Conservation (phyloP, 331 rosid genomes). For the Quercus tomentella region DNA sequence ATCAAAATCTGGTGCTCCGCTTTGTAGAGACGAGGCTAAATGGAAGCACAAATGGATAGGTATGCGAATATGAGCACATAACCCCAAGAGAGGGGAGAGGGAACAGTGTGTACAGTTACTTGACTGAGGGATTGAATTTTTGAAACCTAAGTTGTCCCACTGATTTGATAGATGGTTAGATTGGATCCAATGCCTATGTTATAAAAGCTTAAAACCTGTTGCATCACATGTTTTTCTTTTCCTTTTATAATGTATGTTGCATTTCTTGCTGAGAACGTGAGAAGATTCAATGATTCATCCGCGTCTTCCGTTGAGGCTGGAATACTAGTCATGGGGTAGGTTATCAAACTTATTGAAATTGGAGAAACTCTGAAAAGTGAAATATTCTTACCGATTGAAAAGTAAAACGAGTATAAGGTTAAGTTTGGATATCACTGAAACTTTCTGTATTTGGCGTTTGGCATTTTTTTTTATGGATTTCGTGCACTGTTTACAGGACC, state of each 20-base stretch:
- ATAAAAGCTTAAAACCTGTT: slow-evolving; percentile 23
- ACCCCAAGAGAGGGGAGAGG: background rate
- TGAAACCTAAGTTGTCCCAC: slow-evolving; percentile 1
- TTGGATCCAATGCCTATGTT: slow-evolving; percentile 11
- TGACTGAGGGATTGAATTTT: background rate
- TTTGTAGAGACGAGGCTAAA: no score
- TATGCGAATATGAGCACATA: no score
- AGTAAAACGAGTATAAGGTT: background rate
- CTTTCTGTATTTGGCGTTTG: no score
- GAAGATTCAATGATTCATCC: background rate
- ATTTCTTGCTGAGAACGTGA: background rate
- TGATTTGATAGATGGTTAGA: slow-evolving; percentile 22
- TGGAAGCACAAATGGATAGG: background rate
- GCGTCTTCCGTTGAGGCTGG: slow-evolving; percentile 3
- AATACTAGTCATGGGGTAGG: background rate
- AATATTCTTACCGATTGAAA: background rate
- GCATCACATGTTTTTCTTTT: slow-evolving; percentile 16
- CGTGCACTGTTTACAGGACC: accelerated
- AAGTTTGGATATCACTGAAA: no score
- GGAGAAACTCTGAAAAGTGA: background rate
- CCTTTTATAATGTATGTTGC: slow-evolving; percentile 18
- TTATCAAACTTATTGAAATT: background rate
- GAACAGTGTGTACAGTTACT: background rate
- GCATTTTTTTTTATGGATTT: accelerated
- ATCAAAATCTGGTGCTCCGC: no score